Percentiles rank a stretch among this genome's conserved stretches.
phyloP scores from a whole-genome alignment of 768 basidiomycete genomes.

The Pholiota molesta region DNA sequence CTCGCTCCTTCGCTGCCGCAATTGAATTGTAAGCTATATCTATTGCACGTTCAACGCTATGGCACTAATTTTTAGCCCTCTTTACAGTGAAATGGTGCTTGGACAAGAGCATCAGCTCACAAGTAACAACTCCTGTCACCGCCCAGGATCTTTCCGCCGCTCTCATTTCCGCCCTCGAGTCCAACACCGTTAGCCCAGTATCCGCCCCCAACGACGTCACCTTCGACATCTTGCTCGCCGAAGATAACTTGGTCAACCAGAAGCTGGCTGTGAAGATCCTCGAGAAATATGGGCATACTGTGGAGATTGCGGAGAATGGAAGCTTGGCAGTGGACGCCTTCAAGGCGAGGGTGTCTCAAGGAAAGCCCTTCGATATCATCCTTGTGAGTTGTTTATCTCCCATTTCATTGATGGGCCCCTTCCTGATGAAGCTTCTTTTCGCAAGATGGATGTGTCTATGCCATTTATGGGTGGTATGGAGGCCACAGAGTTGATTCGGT shows the following conservation, averaged over 20 bases:
- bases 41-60: slow-evolving; percentile 12
- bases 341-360: slow-evolving; percentile 72
- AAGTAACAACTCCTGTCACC: slow-evolving; percentile 89
- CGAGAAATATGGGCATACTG: slow-evolving; percentile 93
- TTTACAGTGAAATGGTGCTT: slow-evolving; percentile 89
- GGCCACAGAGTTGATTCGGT: slow-evolving; percentile 89
- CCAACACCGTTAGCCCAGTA: slow-evolving; percentile 89
- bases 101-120: slow-evolving; percentile 94
- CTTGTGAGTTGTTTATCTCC: slow-evolving; percentile 57
- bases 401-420: neutral
- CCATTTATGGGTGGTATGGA: slow-evolving; percentile 99
- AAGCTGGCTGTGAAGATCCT: slow-evolving; percentile 96
- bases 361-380: slow-evolving; percentile 87
- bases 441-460: slow-evolving; percentile 97
- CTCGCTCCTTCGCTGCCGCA: slow-evolving; percentile 78
- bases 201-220: slow-evolving; percentile 83
- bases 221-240: slow-evolving; percentile 93
- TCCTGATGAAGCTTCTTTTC: slow-evolving; percentile 8
- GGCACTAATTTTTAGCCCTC: slow-evolving; percentile 11
- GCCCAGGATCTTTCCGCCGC: slow-evolving; percentile 91
- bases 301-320: slow-evolving; percentile 98
- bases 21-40: slow-evolving; percentile 62
- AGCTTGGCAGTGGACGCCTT: slow-evolving; percentile 91
- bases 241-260: slow-evolving; percentile 96
- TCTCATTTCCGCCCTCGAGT: slow-evolving; percentile 91